A percentile compares a stretch with the other conserved stretches of the same genome.
Evolutionary conservation across 2,329 filamentous ascomycete species (phyloP).

Genomic region (Aspergillus pseudonomiae): DNA sequence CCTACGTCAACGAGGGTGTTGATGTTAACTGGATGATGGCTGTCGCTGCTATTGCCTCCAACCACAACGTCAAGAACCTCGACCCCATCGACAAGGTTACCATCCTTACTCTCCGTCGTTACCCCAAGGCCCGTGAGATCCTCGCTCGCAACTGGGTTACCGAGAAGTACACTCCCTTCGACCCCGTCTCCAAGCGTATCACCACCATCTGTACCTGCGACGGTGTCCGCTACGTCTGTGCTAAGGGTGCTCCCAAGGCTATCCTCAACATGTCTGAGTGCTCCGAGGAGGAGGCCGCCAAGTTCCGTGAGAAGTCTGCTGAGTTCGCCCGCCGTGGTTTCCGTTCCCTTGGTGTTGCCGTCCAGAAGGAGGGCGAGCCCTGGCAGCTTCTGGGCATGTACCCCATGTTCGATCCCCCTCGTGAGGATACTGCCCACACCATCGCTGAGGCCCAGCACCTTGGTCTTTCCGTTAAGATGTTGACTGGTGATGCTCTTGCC

Average conservation of each 20-base stretch:
- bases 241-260: constrained; percentile 77
- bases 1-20: constrained; percentile 74
- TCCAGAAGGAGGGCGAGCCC: constrained; percentile 74
- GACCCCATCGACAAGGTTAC: constrained; percentile 81
- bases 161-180: constrained; percentile 72
- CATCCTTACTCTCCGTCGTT: constrained; percentile 73
- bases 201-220: constrained; percentile 70
- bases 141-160: constrained; percentile 74
- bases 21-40: constrained; percentile 87
- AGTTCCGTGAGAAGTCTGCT: constrained; percentile 72
- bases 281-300: constrained; percentile 63
- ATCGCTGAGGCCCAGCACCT: constrained; percentile 76
- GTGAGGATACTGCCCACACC: constrained; percentile 77
- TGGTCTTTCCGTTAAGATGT: constrained; percentile 78
- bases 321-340: constrained; percentile 80
- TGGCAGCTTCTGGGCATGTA: constrained; percentile 77
- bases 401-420: constrained; percentile 79
- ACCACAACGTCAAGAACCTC: constrained; percentile 77
- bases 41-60: constrained; percentile 74
- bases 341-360: constrained; percentile 77
- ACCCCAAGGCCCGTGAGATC: constrained; percentile 77
- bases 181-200: constrained; percentile 79
- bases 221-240: constrained; percentile 71
- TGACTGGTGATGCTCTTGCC: constrained; percentile 78
- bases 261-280: constrained; percentile 71